Conservation (phyloP, 2,329 filamentous ascomycete species). For the Fusarium drepaniforme region DNA sequence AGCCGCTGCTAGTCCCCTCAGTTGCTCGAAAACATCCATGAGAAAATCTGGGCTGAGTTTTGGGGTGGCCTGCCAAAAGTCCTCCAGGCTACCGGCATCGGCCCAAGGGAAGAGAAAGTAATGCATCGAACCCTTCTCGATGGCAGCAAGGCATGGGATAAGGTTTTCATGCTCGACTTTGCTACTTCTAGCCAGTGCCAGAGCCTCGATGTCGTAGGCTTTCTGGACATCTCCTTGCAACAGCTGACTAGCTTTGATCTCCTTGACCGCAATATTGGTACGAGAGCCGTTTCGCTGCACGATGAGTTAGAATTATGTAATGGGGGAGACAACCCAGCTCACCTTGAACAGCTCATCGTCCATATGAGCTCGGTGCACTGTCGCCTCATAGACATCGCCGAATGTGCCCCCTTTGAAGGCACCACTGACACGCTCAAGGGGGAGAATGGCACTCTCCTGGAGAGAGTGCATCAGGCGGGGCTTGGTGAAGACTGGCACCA, state of each 20-base stretch:
- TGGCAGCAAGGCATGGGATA: slow-evolving; percentile 9
- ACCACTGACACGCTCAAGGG: background rate
- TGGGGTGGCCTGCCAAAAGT: slow-evolving; percentile 10
- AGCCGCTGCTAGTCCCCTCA: background rate
- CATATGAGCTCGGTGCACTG: background rate
- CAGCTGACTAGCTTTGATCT: background rate
- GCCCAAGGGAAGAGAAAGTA: slow-evolving; percentile 28
- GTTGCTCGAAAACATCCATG: background rate
- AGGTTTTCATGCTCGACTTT: slow-evolving; percentile 6
- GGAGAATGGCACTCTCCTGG: background rate
- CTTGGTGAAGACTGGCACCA: background rate
- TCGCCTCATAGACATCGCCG: slow-evolving; percentile 6
- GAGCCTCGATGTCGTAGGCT: slow-evolving; percentile 11
- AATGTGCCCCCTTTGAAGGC: slow-evolving; percentile 9
- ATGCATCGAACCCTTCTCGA: slow-evolving; percentile 7
- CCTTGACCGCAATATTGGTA: slow-evolving; percentile 4
- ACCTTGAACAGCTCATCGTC: background rate
- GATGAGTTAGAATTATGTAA: background rate
- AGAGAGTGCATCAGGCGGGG: background rate
- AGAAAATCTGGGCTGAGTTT: background rate
- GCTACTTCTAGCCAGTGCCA: background rate
- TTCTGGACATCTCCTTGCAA: background rate
- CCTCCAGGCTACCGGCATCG: slow-evolving; percentile 9
- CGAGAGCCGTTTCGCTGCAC: background rate
- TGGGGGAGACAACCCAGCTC: background rate